A percentile compares a stretch with the other conserved stretches of the same genome.
Conservation (phyloP, 495 filamentous ascomycete species). For the Stereocaulon alpinum region DNA sequence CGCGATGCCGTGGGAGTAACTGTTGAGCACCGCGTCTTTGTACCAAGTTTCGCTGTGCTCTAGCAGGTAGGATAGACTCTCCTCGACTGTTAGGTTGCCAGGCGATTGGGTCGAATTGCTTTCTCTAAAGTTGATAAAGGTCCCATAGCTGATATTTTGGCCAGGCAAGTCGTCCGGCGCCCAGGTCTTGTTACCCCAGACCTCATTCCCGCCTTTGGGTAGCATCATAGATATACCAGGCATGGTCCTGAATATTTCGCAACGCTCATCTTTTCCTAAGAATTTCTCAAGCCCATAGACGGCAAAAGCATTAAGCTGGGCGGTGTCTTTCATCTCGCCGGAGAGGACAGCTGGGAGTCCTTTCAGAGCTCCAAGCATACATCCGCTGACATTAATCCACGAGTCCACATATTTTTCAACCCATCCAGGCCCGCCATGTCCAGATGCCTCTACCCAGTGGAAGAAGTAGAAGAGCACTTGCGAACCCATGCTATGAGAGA, state of each 20-base stretch:
- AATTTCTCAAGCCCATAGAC: slow-evolving; percentile 97
- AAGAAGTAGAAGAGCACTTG: slow-evolving; percentile 96
- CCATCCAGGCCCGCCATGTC: slow-evolving; percentile 76
- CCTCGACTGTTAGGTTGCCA: slow-evolving; percentile 68
- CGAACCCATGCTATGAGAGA: slow-evolving; percentile 93
- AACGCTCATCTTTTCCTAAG: slow-evolving; percentile 75
- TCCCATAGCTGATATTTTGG: slow-evolving; percentile 63
- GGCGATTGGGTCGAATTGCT: slow-evolving; percentile 51
- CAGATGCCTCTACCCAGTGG: slow-evolving; percentile 83
- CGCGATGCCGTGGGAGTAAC: slow-evolving; percentile 85
- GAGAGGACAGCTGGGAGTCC: slow-evolving; percentile 83
- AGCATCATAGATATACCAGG: slow-evolving; percentile 94
- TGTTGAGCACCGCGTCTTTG: slow-evolving; percentile 51
- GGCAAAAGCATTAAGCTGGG: slow-evolving; percentile 93
- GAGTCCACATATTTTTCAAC: slow-evolving; percentile 82
- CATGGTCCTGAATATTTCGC: slow-evolving; percentile 93
- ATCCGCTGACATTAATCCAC: slow-evolving; percentile 97
- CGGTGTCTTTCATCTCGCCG: slow-evolving; percentile 96
- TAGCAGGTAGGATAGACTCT: slow-evolving; percentile 68
- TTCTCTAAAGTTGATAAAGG: slow-evolving; percentile 76
- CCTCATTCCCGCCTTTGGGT: slow-evolving; percentile 85
- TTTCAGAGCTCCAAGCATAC: slow-evolving; percentile 93
- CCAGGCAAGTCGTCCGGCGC: slow-evolving; percentile 78
- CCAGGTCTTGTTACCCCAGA: slow-evolving; percentile 86
- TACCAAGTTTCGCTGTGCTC: slow-evolving; percentile 80